These are phyloP conservation scores for Metarhizium brunneum DNA, from an alignment of 2,329 filamentous ascomycete species.

Conservation along the genomic window DNA sequence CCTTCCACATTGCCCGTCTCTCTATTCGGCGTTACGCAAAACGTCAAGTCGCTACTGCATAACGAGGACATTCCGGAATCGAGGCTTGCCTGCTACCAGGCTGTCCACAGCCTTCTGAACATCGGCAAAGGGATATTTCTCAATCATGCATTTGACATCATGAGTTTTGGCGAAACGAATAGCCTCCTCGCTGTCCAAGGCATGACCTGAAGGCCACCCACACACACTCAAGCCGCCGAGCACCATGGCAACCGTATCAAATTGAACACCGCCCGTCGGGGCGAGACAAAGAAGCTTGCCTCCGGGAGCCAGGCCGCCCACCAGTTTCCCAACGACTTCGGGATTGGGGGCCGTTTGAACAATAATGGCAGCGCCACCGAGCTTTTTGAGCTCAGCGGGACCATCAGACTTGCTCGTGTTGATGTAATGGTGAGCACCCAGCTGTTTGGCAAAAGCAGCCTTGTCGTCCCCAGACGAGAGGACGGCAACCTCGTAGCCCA, in stretches of 20 bases:
- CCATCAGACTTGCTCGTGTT: slow-evolving; percentile 43
- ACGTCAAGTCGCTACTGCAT: slow-evolving; percentile 15
- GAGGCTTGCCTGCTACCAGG: slow-evolving; percentile 29
- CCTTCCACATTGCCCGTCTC: too few relatives aligned
- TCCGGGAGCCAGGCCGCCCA: slow-evolving; percentile 40
- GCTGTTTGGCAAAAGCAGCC: slow-evolving; percentile 50
- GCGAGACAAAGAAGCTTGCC: slow-evolving; percentile 55
- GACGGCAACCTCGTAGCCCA: slow-evolving; percentile 66
- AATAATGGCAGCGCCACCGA: slow-evolving; percentile 54
- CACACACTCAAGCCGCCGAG: slow-evolving; percentile 48
- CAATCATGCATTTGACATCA: slow-evolving; percentile 53
- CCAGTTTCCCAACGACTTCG: slow-evolving; percentile 40
- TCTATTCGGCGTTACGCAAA: too few relatives aligned
- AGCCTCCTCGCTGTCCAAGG: slow-evolving; percentile 55
- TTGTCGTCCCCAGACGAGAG: slow-evolving; percentile 59
- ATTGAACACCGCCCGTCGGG: slow-evolving; percentile 33
- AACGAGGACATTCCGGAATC: slow-evolving; percentile 35
- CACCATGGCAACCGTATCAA: slow-evolving; percentile 34
- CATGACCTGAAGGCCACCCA: slow-evolving; percentile 54
- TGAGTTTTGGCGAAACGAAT: slow-evolving; percentile 55
- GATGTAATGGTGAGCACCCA: slow-evolving; percentile 36
- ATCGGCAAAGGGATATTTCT: slow-evolving; percentile 52
- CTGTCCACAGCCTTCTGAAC: slow-evolving; percentile 35
- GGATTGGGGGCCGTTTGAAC: slow-evolving; percentile 55
- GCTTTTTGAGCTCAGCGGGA: slow-evolving; percentile 30